Base-by-base conservation (phyloP, 495 filamentous ascomycete genomes). In the Massariosphaeria phaeospora region DNA sequence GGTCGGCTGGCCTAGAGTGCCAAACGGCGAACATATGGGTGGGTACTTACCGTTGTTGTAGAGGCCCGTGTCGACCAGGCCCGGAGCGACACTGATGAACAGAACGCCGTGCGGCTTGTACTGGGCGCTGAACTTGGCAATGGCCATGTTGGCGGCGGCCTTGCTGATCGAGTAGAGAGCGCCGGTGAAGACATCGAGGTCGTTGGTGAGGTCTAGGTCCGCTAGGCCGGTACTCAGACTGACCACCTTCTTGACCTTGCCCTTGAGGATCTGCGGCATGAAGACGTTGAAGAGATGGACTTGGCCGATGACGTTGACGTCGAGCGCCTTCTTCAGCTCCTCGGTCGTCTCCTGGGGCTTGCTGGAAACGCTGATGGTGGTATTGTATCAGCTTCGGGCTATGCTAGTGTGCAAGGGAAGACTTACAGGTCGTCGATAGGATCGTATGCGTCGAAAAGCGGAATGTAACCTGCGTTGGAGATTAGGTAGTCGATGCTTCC, bases 241-340 rank as follows among this genome's bases (percentile, higher is more conserved):
- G 48, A 83, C 71, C 45, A 81, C 70, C 53, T 84, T 84, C 63
- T 81, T 83, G 23, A 23, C 58, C 10, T 64, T 59, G 24, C 78
- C 76, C n/a, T 69, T 67, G 2, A 66, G 62, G 55, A 83, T 69
- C 0, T 81, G 69, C 4, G 79, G 77, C 2, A 79, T 26, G 66
- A 79, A 82, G 17, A 70, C 46, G 62, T 78, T 76, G 61, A 76
- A 73, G 1, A 77, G 65, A 49, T 82, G 71, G 62, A 81, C 65
- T 27, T 70, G 69, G 25, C 72, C 76, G 47, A 76, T 21, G 24
- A 70, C 60, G 54, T 80, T 83, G 33, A 65, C 61, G 23, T 72
- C 53, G 57, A 73, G 73, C 3, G 17, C 23, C 34, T 60, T 35
- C 13, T 20, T 21, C 21, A 59, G 40, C 2, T 27, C 25, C 17